phyloP scores from a whole-genome alignment of 345 rosid species.

The Lagerstroemia speciosa region DNA sequence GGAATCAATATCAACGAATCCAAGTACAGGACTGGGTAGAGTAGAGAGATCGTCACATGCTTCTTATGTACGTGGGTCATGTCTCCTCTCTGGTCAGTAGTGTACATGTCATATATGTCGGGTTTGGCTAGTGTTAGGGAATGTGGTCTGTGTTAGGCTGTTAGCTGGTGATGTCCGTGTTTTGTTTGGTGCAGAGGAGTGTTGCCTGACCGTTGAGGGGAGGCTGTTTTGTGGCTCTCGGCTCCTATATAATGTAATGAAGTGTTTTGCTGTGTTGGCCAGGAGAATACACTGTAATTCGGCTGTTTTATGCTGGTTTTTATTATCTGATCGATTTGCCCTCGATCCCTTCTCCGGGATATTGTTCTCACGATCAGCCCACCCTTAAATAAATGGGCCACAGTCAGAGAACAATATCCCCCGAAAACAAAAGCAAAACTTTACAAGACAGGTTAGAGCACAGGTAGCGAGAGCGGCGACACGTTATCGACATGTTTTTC shows the following conservation, averaged over 20 bases:
- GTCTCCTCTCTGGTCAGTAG: neutral
- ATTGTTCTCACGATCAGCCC: neutral
- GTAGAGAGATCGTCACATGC: neutral
- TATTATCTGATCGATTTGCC: neutral
- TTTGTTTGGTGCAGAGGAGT: too few relatives aligned
- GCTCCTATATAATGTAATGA: too few relatives aligned
- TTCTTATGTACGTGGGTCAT: neutral
- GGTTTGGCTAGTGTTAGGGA: too few relatives aligned
- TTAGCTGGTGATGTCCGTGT: too few relatives aligned
- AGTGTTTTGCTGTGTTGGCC: too few relatives aligned
- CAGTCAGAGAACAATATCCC: neutral
- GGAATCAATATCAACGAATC: slow-evolving; percentile 63
- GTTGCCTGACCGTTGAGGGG: too few relatives aligned
- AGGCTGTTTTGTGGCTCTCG: too few relatives aligned
- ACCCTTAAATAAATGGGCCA: neutral
- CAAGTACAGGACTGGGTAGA: slow-evolving; percentile 34
- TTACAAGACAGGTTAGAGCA: neutral
- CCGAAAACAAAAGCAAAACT: neutral
- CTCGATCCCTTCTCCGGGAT: neutral
- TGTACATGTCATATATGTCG: too few relatives aligned
- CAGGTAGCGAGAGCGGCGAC: neutral
- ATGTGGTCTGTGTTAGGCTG: too few relatives aligned
- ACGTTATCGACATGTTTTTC: neutral
- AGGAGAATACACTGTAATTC: too few relatives aligned
- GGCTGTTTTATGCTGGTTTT: too few relatives aligned